These are phyloP conservation scores for Penicillium roqueforti DNA, from an alignment of 495 filamentous ascomycete species.

Conservation along the genomic window DNA sequence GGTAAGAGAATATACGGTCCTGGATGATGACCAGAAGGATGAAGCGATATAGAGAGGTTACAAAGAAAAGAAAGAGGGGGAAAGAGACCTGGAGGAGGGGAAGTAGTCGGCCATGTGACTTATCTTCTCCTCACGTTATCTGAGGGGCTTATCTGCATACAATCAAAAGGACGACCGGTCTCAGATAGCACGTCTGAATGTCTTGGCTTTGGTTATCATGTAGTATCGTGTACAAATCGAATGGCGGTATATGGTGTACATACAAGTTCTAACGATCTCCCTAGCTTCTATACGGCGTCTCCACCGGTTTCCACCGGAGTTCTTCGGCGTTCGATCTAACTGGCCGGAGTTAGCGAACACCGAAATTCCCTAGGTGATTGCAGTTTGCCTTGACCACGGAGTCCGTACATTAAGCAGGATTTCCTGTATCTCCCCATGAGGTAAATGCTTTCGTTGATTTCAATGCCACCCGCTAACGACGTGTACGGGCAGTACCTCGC, in stretches of 20 bases:
- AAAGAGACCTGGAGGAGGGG: background rate
- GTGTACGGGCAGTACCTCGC: slow-evolving; percentile 11
- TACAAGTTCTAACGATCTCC: background rate
- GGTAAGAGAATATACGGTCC: background rate
- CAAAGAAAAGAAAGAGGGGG: slow-evolving; percentile 1
- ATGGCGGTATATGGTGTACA: slow-evolving; percentile 12
- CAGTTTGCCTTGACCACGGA: background rate
- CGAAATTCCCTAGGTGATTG: slow-evolving; percentile 3
- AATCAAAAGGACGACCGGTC: no score
- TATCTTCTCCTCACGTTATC: slow-evolving; percentile 28
- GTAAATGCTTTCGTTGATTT: background rate
- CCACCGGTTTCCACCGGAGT: slow-evolving; percentile 16
- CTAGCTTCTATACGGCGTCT: slow-evolving; percentile 1
- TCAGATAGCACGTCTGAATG: background rate
- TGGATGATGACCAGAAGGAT: background rate
- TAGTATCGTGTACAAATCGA: slow-evolving; percentile 2
- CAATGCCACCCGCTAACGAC: background rate
- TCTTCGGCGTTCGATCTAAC: slow-evolving; percentile 14
- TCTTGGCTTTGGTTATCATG: background rate
- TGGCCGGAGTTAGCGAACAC: slow-evolving; percentile 13
- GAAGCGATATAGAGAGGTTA: background rate
- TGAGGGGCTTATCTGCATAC: slow-evolving; percentile 21
- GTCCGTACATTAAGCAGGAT: background rate
- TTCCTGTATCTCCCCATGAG: slow-evolving; percentile 2
- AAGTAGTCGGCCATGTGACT: slow-evolving; percentile 12